Evolutionary conservation across 805 yeast genomes (phyloP), one percentile per base, ranked within the genome.

Genomic region (Tetrapisispora fleetii): DNA sequence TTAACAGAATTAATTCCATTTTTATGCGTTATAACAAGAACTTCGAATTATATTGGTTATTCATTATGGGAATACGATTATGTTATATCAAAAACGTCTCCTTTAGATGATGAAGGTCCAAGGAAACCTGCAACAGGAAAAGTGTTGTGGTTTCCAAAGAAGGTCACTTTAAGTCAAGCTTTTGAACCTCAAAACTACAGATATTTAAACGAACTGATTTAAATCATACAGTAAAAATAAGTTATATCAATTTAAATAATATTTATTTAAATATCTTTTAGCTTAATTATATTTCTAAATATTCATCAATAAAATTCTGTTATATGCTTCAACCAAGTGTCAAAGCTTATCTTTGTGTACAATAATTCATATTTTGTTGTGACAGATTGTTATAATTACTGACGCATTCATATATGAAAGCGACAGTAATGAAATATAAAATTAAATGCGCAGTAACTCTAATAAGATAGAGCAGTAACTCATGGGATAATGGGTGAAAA

Each of bases 41-140:
- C 44, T 6, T 38, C 44, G 2, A 39, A 39, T 11, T 45, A 17
- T 14, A 22, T 45, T 2, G 43, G 40, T 9, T 45, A 45, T 18
- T 35, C 44, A 16, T 11, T 45, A 19, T 40, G 39, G 44, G 48
- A 45, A 24, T 40, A 33, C 24, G 48, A 45, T 24, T 19, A 30
- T 17, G 22, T 45, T 6, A 18, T 28, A 14, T 37, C 33, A 16
- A 45, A 45, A 13, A 30, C 38, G 1, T 32, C 37, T 7, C 43
- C 43, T 2, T 19, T 18, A 16, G 37, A 39, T 18, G 40, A 38
- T 18, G 42, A 38, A n/a, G 42, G 38, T 1, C 35, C 37, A 4
- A 39, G 30, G 22, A 21, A 17, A 32, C 47, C 42, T 19, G 21
- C 27, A n/a, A 38, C 47, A 30, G 11, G 30, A 16, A 38, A 21